Evolutionary conservation across 2,329 filamentous ascomycete species (phyloP).

Genomic region (Uncinocarpus reesii): DNA sequence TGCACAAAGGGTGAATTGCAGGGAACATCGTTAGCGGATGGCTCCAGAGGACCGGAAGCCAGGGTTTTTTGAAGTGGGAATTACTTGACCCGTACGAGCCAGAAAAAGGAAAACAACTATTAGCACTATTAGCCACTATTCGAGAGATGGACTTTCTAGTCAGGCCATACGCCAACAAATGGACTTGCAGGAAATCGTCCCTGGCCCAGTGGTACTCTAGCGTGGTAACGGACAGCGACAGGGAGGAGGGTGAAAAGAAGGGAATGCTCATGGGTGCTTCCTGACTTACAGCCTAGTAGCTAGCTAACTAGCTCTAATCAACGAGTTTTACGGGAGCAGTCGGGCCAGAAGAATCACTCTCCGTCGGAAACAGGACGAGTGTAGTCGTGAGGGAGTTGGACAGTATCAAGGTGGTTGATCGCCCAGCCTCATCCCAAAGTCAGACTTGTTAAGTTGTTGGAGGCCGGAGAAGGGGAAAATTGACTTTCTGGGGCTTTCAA

Average conservation of each 20-base stretch:
- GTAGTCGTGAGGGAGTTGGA: too few species aligned
- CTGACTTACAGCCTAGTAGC: too few species aligned
- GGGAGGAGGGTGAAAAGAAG: slow-evolving; percentile 2
- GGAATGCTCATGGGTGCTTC: neutral
- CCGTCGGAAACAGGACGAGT: too few species aligned
- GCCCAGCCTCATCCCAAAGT: slow-evolving; percentile 4
- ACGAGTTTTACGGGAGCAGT: too few species aligned
- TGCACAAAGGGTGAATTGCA: slow-evolving; percentile 6
- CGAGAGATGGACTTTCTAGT: neutral
- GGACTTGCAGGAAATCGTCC: neutral
- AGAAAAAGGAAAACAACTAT: neutral
- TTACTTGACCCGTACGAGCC: neutral
- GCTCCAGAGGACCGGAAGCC: slow-evolving; percentile 3
- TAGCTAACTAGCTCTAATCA: too few species aligned
- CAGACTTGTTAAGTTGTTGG: neutral
- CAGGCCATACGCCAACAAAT: neutral
- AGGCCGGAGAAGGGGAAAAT: neutral
- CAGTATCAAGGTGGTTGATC: neutral
- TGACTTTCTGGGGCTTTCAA: slow-evolving; percentile 11
- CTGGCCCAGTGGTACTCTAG: neutral
- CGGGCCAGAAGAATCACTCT: too few species aligned
- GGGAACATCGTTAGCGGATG: slow-evolving; percentile 6
- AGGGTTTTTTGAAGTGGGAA: neutral
- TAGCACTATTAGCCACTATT: slow-evolving; percentile 4
- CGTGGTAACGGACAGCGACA: neutral